Conservation (phyloP, 2,329 filamentous ascomycete genomes). For the Pseudopithomyces maydicus region DNA sequence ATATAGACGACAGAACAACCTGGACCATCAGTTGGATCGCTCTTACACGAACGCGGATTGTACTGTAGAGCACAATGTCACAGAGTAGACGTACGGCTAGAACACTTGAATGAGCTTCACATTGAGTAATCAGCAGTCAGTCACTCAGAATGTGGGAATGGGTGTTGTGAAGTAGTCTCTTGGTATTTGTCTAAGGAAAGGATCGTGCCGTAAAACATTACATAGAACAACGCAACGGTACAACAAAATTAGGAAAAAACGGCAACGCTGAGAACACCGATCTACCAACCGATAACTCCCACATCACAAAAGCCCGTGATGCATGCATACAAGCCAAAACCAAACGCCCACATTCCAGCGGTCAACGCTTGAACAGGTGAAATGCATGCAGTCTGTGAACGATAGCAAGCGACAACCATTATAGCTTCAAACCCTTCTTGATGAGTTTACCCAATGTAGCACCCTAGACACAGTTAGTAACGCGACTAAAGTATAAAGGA, state of each 20-base stretch:
- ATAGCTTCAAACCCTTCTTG: constrained; percentile 48
- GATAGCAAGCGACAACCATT: constrained; percentile 5
- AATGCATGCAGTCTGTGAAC: constrained; percentile 32
- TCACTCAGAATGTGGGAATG: no score
- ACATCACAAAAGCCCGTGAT: constrained; percentile 14
- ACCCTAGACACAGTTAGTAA: constrained; percentile 40
- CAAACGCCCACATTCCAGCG: constrained; percentile 35
- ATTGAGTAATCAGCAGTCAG: no score
- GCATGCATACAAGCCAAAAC: constrained; percentile 13
- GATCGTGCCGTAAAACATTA: constrained; percentile 1
- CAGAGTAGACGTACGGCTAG: no score
- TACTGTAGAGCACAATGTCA: no score
- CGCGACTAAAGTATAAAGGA: background rate
- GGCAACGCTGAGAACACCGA: background rate
- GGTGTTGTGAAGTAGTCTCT: constrained; percentile 22
- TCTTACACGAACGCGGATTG: no score
- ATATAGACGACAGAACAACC: no score
- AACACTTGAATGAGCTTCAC: no score
- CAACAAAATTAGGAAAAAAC: background rate
- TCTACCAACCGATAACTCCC: constrained; percentile 5
- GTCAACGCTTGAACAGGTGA: constrained; percentile 43
- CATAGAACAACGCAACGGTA: background rate
- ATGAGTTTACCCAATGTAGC: constrained; percentile 50
- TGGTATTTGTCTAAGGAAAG: constrained; percentile 13
- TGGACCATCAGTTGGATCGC: no score